phyloP scores from a whole-genome alignment of 2,329 filamentous ascomycete species.

The Sarocladiaceae sp. region DNA sequence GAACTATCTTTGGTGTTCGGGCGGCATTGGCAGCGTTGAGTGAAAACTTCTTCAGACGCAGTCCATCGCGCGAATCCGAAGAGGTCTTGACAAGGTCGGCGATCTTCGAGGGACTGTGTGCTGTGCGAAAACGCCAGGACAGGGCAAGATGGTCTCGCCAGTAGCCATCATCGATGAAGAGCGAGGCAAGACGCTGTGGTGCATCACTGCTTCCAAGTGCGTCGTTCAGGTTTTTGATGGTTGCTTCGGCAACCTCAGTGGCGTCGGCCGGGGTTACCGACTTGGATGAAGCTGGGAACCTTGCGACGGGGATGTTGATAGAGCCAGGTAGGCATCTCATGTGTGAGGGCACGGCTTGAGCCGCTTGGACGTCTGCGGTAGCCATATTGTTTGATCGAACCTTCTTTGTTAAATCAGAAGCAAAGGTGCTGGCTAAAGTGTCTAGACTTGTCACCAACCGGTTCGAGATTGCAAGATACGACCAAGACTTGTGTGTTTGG shows the following conservation, averaged over 20 bases:
- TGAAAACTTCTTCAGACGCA: constrained; percentile 37
- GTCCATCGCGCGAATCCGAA: constrained; percentile 27
- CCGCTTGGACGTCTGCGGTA: constrained; percentile 4
- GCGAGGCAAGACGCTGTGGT: not conserved
- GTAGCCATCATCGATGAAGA: constrained; percentile 25
- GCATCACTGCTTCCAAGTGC: not conserved
- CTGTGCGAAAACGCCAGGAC: constrained; percentile 46
- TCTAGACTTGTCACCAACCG: too few relatives aligned
- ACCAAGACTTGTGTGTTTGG: too few relatives aligned
- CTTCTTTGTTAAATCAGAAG: not conserved
- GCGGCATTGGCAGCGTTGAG: constrained; percentile 44
- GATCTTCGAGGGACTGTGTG: constrained; percentile 27
- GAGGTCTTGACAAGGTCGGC: constrained; percentile 30
- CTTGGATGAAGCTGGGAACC: constrained; percentile 31
- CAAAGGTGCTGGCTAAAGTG: not conserved
- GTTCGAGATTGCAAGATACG: too few relatives aligned
- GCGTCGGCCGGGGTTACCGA: constrained; percentile 27
- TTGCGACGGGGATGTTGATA: constrained; percentile 45
- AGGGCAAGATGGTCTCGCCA: constrained; percentile 52
- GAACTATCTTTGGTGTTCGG: constrained; percentile 36
- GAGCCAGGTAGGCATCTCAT: constrained; percentile 42
- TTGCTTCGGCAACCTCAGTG: not conserved
- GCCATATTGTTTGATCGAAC: constrained; percentile 5
- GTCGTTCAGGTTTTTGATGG: not conserved
- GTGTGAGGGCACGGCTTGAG: constrained; percentile 18